phyloP scores from a whole-genome alignment of 257 asterid species.

The Fraxinus quadrangulata region DNA sequence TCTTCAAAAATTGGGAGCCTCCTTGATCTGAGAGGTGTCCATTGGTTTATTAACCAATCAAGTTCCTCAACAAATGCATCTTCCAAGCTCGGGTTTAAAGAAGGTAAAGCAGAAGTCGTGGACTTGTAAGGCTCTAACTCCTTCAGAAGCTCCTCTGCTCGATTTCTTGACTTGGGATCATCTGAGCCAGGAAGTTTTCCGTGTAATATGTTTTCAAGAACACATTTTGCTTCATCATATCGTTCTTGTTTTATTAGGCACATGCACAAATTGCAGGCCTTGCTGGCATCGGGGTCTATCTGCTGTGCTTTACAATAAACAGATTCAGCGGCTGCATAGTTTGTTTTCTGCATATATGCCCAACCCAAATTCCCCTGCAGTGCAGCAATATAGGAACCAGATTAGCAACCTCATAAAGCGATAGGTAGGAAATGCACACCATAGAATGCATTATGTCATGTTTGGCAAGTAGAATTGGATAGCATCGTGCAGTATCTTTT shows the following conservation, averaged over 20 bases:
- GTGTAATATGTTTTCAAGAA: constrained; percentile 58
- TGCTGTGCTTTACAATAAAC: constrained; percentile 74
- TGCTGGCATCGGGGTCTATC: constrained; percentile 81
- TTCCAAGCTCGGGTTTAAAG: constrained; percentile 37
- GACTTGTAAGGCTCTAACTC: constrained; percentile 47
- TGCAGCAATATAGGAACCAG: not conserved
- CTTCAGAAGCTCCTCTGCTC: constrained; percentile 53
- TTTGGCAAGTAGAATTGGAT: not conserved
- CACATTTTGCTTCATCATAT: constrained; percentile 57
- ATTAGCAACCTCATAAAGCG: not conserved
- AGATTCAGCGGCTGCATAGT: constrained; percentile 64
- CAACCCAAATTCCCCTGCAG: constrained; percentile 89
- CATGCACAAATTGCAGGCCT: constrained; percentile 69
- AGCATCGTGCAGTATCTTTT: not conserved
- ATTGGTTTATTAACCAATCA: constrained; percentile 68
- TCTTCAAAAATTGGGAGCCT: constrained; percentile 97
- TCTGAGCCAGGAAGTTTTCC: constrained; percentile 55
- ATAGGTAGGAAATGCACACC: not conserved
- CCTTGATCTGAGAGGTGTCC: constrained; percentile 62
- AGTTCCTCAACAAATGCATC: constrained; percentile 65
- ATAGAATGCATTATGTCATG: not conserved
- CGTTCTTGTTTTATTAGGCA: constrained; percentile 70
- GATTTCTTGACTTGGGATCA: constrained; percentile 55
- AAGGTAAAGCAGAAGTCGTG: constrained; percentile 13
- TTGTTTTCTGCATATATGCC: constrained; percentile 86